Evolutionary conservation across 192 early-diverging fungal species (phyloP).

Genomic region (Fimicolochytrium jonesii): DNA sequence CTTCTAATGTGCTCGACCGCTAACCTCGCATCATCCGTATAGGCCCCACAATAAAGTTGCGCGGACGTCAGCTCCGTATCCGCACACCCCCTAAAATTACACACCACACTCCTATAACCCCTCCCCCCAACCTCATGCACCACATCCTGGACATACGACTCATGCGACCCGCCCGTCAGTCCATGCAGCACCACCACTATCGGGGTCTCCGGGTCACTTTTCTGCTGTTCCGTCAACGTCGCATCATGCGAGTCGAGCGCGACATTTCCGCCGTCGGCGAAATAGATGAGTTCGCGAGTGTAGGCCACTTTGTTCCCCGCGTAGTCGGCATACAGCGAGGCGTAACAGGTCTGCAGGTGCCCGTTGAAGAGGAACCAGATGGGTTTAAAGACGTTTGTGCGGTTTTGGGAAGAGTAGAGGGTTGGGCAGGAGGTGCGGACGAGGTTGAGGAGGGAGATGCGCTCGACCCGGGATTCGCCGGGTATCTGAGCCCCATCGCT

Average conservation of each 20-base stretch:
- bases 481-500: neutral
- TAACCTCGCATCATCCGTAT: constrained; percentile 73
- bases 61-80: constrained; percentile 71
- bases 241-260: constrained; percentile 81
- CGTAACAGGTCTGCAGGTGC: constrained; percentile 76
- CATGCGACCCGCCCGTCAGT: constrained; percentile 87
- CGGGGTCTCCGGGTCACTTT: constrained; percentile 48
- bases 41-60: constrained; percentile 76
- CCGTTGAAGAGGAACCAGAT: constrained; percentile 68
- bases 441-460: neutral
- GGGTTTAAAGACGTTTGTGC: constrained; percentile 54
- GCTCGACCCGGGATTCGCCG: too few relatives aligned
- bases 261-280: constrained; percentile 81
- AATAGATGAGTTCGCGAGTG: constrained; percentile 48
- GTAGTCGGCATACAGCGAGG: constrained; percentile 42
- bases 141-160: constrained; percentile 79
- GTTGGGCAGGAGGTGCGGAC: neutral
- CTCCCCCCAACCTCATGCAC: constrained; percentile 31
- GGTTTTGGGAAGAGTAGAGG: neutral
- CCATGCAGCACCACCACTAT: constrained; percentile 84
- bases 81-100: constrained; percentile 89
- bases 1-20: constrained; percentile 52
- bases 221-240: neutral
- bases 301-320: constrained; percentile 48
- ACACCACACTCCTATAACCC: constrained; percentile 72